A percentile compares a stretch with the other conserved stretches of the same genome.
These are phyloP conservation scores for Hypomyces rosellus DNA, from an alignment of 2,329 filamentous ascomycete species.

Conservation along the genomic window DNA sequence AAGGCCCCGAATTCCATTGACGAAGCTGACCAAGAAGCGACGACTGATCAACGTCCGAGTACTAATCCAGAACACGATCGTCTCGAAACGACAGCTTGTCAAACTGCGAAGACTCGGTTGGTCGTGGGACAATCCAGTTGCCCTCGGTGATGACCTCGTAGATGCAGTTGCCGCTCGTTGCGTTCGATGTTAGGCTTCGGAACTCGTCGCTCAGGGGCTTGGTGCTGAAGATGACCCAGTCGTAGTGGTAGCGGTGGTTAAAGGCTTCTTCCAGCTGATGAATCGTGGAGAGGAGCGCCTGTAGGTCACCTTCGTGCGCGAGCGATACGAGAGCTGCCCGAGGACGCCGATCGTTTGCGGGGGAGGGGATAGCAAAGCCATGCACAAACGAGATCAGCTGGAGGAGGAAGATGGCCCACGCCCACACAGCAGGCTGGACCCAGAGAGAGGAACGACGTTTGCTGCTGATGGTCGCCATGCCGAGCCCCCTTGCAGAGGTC, in stretches of 20 bases:
- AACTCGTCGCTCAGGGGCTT: conserved; percentile 72
- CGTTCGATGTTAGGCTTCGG: conserved; percentile 59
- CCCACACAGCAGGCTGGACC: conserved; percentile 7
- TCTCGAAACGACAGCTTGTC: neutral
- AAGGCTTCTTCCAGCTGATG: conserved; percentile 51
- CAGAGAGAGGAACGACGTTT: neutral
- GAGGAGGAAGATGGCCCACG: conserved; percentile 17
- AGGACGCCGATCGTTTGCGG: conserved; percentile 18
- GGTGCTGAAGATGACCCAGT: conserved; percentile 86
- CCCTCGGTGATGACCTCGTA: conserved; percentile 70
- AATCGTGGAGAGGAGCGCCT: conserved; percentile 37
- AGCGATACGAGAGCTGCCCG: conserved; percentile 28
- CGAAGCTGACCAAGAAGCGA: conserved; percentile 66
- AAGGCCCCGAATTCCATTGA: conserved; percentile 76
- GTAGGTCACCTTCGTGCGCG: conserved; percentile 25
- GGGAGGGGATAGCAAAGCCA: conserved; percentile 13
- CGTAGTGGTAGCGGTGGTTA: conserved; percentile 78
- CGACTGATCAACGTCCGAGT: conserved; percentile 50
- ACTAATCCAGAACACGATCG: neutral
- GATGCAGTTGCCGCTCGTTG: conserved; percentile 63
- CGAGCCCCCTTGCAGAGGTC: conserved; percentile 1
- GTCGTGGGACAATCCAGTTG: conserved; percentile 68
- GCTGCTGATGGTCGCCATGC: conserved; percentile 13
- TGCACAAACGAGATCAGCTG: conserved; percentile 15
- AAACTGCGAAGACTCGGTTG: conserved; percentile 20